Evolutionary conservation across 148 eudicot species (phyloP), one percentile per base, ranked within the genome.

Genomic region (Camellia lanceoleosa): DNA sequence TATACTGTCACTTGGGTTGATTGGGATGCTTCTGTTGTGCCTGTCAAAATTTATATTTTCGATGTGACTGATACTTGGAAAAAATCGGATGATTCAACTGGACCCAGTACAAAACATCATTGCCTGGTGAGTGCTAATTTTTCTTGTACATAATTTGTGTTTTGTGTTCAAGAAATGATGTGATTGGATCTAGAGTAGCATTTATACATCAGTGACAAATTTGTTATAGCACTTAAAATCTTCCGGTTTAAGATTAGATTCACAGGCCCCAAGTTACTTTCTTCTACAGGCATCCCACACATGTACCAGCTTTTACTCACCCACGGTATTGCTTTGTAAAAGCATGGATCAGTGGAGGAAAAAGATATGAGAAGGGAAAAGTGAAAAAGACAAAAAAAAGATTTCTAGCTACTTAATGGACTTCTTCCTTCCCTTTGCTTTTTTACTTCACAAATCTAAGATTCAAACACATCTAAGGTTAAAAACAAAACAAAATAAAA

Each of bases 31-130:
- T 82, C 88, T 16, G 71, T 93, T 58, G 56, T 92, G 59, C 97
- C 99, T n/a, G 99, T 95, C 43, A 86, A 79, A 68, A 88, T 91
- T 62, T 92, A 85, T 58, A 88, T 95, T 30, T 80, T 95, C 68
- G 98, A 95, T 71, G 88, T 95, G 18, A 92, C 97, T 13, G 99
- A 93, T 83, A 82, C 78, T 52, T 89, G 88, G 92, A 87, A 79
- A 75, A 82, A 71, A 61, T 80, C 84, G 15, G 82, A 83, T 49
- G 81, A 76, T 67, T 72, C 88, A 14, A 74, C 67, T 4, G 87
- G 76, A 62, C 46, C 68, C 7, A 55, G 67, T 43, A 65, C 74
- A 42, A 76, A 56, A 19, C 98, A 92, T 79, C 23, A 82, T 44
- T 94, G 98, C 85, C 59, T 19, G 90, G 98, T 92, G 59, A 90